Evolutionary conservation across 2,329 filamentous ascomycete genomes (phyloP).

Genomic region (Phaeosphaeria sp.): DNA sequence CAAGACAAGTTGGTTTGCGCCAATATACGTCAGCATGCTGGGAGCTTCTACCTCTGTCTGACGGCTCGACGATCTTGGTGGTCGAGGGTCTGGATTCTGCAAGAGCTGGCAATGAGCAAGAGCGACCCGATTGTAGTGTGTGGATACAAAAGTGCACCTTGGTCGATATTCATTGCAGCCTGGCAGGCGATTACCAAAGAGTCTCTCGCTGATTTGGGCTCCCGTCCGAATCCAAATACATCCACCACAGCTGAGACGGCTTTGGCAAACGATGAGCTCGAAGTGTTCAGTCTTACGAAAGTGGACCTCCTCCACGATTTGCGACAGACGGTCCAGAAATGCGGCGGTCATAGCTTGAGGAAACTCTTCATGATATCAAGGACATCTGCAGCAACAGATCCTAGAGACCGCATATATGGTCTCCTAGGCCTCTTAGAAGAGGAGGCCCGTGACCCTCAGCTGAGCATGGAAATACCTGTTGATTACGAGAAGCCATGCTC

Average conservation of each 20-base stretch:
- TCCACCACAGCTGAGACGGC: neutral
- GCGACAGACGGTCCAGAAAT: neutral
- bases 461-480: neutral
- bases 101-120: constrained; percentile 5
- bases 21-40: neutral
- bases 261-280: neutral
- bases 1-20: no score
- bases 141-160: constrained; percentile 3
- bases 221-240: neutral
- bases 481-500: constrained; percentile 1
- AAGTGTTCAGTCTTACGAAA: neutral
- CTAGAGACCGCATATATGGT: constrained; percentile 3
- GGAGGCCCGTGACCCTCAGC: neutral
- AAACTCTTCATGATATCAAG: neutral
- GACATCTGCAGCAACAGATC: constrained; percentile 2
- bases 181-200: constrained; percentile 1
- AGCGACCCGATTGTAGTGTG: constrained; percentile 2
- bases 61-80: constrained; percentile 3
- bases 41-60: neutral
- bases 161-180: constrained; percentile 3
- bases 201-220: neutral
- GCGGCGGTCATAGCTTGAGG: neutral
- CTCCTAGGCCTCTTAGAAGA: neutral
- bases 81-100: constrained; percentile 6
- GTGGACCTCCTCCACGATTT: constrained; percentile 1